phyloP scores from a whole-genome alignment of 1,284 basidiomycete species.

The Cutaneotrichosporon sp. region DNA sequence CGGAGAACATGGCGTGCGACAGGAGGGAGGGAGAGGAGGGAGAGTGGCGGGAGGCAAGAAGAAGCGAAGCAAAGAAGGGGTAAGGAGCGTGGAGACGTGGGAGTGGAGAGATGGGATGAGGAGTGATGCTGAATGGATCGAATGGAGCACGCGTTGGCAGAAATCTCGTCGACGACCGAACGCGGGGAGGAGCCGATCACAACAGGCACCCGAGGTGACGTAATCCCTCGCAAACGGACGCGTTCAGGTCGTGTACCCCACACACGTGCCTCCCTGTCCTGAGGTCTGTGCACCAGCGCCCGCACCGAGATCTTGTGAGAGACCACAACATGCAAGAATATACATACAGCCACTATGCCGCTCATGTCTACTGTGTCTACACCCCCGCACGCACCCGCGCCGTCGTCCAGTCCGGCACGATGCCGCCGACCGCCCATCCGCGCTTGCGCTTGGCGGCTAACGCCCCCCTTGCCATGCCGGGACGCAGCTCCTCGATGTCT shows the following conservation, averaged over 20 bases:
- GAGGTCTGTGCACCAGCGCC: neutral
- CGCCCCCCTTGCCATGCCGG: conserved; percentile 35
- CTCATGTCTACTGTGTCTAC: neutral
- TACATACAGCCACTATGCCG: neutral
- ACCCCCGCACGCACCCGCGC: conserved; percentile 31
- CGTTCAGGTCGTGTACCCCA: neutral
- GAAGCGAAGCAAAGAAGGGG: neutral
- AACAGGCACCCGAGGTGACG: neutral
- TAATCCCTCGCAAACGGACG: neutral
- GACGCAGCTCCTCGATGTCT: conserved; percentile 51
- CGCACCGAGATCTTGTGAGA: neutral
- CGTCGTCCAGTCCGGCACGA: conserved; percentile 79
- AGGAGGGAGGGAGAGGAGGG: too few species aligned
- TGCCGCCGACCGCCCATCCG: conserved; percentile 40
- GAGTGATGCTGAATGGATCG: neutral
- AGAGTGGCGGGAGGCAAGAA: neutral
- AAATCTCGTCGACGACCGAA: neutral
- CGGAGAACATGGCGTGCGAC: conserved; percentile 1
- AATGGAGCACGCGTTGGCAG: neutral
- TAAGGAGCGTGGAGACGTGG: neutral
- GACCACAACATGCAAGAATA: neutral
- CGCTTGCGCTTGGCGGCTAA: conserved; percentile 28
- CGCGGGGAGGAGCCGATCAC: neutral
- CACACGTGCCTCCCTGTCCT: neutral
- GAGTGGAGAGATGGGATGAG: neutral